A percentile compares a stretch with the other conserved stretches of the same genome.
Evolutionary conservation across 352 stramenopile species (phyloP).

Genomic region (Globisporangium yorkense): DNA sequence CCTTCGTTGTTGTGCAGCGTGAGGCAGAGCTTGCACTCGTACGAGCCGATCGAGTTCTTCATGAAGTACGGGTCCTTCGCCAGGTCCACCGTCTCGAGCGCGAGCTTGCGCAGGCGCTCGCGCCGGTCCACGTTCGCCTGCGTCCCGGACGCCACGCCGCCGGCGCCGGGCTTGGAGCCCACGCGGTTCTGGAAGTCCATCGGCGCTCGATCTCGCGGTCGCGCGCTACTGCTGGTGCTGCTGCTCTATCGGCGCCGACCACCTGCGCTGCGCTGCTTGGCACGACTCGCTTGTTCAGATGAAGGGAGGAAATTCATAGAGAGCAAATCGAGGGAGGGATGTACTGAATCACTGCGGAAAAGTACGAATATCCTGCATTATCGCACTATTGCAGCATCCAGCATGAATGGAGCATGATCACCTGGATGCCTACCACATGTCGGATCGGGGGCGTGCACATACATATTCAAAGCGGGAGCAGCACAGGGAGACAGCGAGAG

Average conservation of each 20-base stretch:
- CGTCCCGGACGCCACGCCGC: slow-evolving; percentile 70
- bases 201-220: neutral
- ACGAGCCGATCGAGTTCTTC: slow-evolving; percentile 98
- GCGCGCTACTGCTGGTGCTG: neutral
- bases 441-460: neutral
- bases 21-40: slow-evolving; percentile 99
- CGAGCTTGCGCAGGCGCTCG: slow-evolving; percentile 95
- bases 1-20: slow-evolving; percentile 99
- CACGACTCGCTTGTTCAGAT: no score
- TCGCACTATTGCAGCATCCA: no score
- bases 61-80: slow-evolving; percentile 99
- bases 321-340: no score
- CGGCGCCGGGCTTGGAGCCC: slow-evolving; percentile 73
- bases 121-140: slow-evolving; percentile 91
- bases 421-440: no score
- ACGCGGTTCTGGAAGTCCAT: slow-evolving; percentile 88
- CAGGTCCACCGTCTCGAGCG: slow-evolving; percentile 98
- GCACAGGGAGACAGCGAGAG: neutral
- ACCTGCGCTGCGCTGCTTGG: neutral
- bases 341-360: neutral
- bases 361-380: neutral
- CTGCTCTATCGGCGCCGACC: neutral
- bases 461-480: neutral
- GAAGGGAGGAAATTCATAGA: no score
- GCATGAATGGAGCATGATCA: no score